Evolutionary conservation across 1,284 basidiomycete species (phyloP).

Genomic region (Cystobasidiaceae sp.): DNA sequence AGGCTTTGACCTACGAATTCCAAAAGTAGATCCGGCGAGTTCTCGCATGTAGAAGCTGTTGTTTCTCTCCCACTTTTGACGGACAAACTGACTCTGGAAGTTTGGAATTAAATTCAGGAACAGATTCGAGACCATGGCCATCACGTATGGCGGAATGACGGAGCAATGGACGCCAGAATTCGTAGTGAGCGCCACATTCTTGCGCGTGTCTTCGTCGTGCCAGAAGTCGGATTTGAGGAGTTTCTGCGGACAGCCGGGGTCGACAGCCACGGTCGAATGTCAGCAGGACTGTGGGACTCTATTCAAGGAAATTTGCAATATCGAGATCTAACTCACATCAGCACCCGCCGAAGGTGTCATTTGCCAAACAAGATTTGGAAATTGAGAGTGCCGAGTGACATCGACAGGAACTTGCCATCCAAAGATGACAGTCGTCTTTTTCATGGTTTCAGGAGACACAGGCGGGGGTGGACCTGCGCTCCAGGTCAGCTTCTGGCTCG

Average conservation of each 20-base stretch:
- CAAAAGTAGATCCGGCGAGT: constrained; percentile 37
- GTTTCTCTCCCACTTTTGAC: constrained; percentile 12
- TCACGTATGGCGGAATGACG: constrained; percentile 19
- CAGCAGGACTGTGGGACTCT: background rate
- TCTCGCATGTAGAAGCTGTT: constrained; percentile 33
- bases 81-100: constrained; percentile 20
- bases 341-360: constrained; percentile 20
- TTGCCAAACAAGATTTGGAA: constrained; percentile 17
- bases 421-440: constrained; percentile 6
- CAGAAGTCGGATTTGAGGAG: constrained; percentile 9
- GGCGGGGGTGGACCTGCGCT: constrained; percentile 10
- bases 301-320: background rate
- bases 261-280: too few species aligned
- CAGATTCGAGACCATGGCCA: constrained; percentile 8
- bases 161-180: constrained; percentile 21
- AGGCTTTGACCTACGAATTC: constrained; percentile 29
- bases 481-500: background rate
- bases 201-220: constrained; percentile 14
- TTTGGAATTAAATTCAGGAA: constrained; percentile 11
- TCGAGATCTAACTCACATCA: background rate
- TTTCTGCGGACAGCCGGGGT: background rate
- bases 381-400: background rate
- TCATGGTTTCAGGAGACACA: background rate
- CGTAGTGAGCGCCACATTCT: constrained; percentile 5
- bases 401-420: constrained; percentile 16